Base-by-base conservation (phyloP, 1,284 basidiomycete genomes). In the Ganoderma resinaceum region DNA sequence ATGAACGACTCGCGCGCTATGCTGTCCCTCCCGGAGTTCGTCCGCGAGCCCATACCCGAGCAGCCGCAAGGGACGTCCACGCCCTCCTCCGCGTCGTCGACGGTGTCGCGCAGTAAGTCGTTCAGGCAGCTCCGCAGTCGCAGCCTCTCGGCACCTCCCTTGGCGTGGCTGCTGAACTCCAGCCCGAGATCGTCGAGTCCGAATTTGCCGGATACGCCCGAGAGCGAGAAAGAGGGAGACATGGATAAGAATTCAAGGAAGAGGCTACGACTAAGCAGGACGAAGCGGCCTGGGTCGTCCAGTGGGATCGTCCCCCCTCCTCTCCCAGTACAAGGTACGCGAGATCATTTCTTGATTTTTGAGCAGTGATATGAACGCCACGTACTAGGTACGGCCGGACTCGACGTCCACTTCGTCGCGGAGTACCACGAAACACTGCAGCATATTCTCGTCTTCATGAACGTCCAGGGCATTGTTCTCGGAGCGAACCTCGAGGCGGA, bases 391-490 rank as follows among this genome's bases (percentile, higher is more conserved):
- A 29, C 33, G 75, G 77, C 73, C 57, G 72, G 71, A 11, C 71
- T 94, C 53, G 86, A 90, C 55, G 84, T 93, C 14, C 79, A 83
- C 20, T 95, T 93, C 75, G 86, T 96, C 38, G 94, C 93, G 3
- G 95, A 96, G 78, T 87, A 93, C 76, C 94, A 96, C 77, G 94
- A 95, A 76, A 93, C 89, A 65, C 85, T 96, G 0, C 88, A 89
- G 26, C 89, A 91, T 66, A 85, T 95, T 26, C 83, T 94, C 49
- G 85, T 94, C 9, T 93, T 94, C 77, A 79, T 90, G 62, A 85
- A 83, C 18, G 81, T 87, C 26, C 82, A 82, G 8, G 85, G 86
- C 4, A 78, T 82, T 14, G 80, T 79, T 1, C 80, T 85, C 1
- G 85, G 84, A 0, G 78, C 80, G 11, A 85, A 87, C 40, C 78